Percentiles rank a stretch among this genome's conserved stretches.
phyloP scores from a whole-genome alignment of 202 grass and related monocot genomes.

The Miscanthus sacchariflorus region DNA sequence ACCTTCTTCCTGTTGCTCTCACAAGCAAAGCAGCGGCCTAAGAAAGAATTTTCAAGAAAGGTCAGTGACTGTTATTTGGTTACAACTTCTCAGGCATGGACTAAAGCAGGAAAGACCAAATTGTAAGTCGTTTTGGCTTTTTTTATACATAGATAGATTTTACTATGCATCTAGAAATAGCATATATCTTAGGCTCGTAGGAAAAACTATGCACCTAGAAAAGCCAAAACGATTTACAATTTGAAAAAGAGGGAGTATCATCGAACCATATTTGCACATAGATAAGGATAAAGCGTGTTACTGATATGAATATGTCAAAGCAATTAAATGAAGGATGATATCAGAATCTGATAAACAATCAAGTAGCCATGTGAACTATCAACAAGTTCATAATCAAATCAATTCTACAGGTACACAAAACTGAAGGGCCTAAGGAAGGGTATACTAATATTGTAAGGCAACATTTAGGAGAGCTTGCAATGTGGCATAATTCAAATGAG shows the following conservation, averaged over 20 bases:
- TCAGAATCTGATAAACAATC: not conserved
- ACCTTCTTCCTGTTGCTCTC: conserved; percentile 35
- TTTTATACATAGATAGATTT: too few relatives aligned
- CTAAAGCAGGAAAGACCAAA: not conserved
- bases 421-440: not conserved
- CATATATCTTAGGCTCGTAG: too few relatives aligned
- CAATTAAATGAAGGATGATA: not conserved
- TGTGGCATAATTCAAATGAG: not conserved
- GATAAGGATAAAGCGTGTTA: not conserved
- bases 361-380: not conserved
- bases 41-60: not conserved
- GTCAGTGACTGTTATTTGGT: not conserved
- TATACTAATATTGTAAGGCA: not conserved
- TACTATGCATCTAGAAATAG: too few relatives aligned
- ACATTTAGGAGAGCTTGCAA: not conserved
- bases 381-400: not conserved
- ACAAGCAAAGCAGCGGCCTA: conserved; percentile 41
- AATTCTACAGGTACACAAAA: not conserved
- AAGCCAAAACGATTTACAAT: too few relatives aligned
- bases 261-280: not conserved
- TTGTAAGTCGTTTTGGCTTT: too few relatives aligned
- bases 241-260: not conserved
- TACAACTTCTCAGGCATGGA: not conserved
- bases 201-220: too few relatives aligned
- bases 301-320: not conserved